Evolutionary conservation across 2,329 filamentous ascomycete species (phyloP), one percentile per base, ranked within the genome.

Genomic region (Triangularia verruculosa): DNA sequence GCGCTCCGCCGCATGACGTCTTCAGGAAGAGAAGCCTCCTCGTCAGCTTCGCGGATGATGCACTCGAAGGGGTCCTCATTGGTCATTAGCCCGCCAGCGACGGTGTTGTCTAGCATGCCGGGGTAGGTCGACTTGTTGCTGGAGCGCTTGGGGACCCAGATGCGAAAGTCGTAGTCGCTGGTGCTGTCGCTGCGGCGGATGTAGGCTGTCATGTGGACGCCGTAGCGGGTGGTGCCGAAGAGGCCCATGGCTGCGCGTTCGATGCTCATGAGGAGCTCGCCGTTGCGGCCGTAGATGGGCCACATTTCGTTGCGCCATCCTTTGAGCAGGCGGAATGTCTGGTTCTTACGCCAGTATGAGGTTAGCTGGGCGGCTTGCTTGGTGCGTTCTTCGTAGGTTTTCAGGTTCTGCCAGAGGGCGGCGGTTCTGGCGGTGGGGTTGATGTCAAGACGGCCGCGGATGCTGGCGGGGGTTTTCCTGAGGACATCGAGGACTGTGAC

Each of bases 101-200:
- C 95, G 1, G 93, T 93, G 75, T 98, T 99, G 76, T 99, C 95
- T 68, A 99, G 81, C 84, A 97, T 93, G n/a, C 90, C 85, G 0
- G 90, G 89, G 73, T 94, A 99, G 0, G 93, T 97, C 69, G 91
- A 86, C 80, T 98, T 99, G 64, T 81, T 85, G 58, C 80, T 81
- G 12, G 93, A 86, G 9, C 95, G 84, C 54, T 88, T 84, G 3
- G 95, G 91, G 1, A 96, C 86, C 94, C 95, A 98, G 47, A 99
- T 82, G 72, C 87, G 89, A 53, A 96, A 77, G 17, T 88, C 89
- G 59, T 83, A 70, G 27, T 66, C 76, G 43, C 66, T 75, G 52
- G 72, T 78, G 1, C 77, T 71, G 28, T 74, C 75, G 43, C 82
- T 79, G 20, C 75, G 76, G 4, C 73, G 72, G 15, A 89, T 83